Conservation (phyloP, 352 stramenopile genomes). For the Phytopythium montanum region DNA sequence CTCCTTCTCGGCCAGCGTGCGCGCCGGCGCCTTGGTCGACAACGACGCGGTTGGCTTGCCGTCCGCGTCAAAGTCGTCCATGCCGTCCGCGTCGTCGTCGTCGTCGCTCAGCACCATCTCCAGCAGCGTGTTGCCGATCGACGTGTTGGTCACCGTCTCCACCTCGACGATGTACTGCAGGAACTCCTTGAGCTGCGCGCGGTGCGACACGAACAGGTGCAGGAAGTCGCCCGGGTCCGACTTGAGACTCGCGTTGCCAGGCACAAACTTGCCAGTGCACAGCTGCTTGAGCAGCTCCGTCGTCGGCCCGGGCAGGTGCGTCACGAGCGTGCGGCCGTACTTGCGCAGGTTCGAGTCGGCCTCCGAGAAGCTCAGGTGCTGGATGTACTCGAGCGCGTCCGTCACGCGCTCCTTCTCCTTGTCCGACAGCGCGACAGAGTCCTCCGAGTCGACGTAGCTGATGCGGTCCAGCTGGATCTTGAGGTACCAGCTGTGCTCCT, state of each 20-base stretch:
- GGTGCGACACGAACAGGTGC: constrained; percentile 91
- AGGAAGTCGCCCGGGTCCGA: constrained; percentile 87
- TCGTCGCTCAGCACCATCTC: constrained; percentile 87
- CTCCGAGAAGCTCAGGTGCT: constrained; percentile 80
- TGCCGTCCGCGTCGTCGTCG: constrained; percentile 18
- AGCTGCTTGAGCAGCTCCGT: constrained; percentile 89
- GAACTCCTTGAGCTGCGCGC: constrained; percentile 85
- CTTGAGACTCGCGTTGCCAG: constrained; percentile 49
- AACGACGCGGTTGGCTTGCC: not conserved
- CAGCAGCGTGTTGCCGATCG: constrained; percentile 86
- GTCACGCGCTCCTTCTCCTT: constrained; percentile 79
- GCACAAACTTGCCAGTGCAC: constrained; percentile 84
- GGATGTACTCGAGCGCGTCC: constrained; percentile 91
- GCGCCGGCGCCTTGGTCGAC: constrained; percentile 20
- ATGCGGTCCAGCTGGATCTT: constrained; percentile 92
- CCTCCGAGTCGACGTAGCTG: constrained; percentile 80
- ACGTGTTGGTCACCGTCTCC: constrained; percentile 85
- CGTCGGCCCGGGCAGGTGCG: constrained; percentile 78
- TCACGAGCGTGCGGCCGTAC: constrained; percentile 89
- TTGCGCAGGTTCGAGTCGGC: constrained; percentile 84
- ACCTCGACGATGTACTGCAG: constrained; percentile 89
- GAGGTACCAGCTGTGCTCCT: constrained; percentile 91
- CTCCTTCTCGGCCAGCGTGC: constrained; percentile 63
- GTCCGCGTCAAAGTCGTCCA: constrained; percentile 7
- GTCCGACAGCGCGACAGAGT: constrained; percentile 60